Evolutionary conservation across 78 protist genomes (phyloP).

Genomic region (Dictyostelium brefeldianum): DNA sequence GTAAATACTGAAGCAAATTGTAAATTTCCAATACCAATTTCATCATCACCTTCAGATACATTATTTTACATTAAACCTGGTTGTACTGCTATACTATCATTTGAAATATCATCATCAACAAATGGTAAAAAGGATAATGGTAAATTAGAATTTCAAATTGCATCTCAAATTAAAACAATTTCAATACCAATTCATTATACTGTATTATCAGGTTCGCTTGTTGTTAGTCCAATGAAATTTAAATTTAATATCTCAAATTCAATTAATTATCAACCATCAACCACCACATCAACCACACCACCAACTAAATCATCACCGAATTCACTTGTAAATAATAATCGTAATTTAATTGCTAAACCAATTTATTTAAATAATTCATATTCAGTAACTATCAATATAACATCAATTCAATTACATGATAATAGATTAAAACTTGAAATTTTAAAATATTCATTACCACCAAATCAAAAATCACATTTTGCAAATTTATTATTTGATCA

Average conservation of each 20-base stretch:
- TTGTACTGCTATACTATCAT: neutral
- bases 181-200: neutral
- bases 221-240: neutral
- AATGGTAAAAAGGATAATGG: neutral
- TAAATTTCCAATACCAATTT: slow-evolving; percentile 2
- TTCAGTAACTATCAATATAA: neutral
- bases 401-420: slow-evolving; percentile 3
- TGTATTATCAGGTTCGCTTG: neutral
- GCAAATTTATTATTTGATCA: slow-evolving; percentile 60
- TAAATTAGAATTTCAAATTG: neutral
- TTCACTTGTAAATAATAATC: neutral
- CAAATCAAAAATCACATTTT: slow-evolving; percentile 30
- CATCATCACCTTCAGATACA: neutral
- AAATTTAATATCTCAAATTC: neutral
- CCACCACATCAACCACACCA: too few relatives aligned
- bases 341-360: neutral
- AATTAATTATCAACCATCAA: too few relatives aligned
- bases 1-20: neutral
- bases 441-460: slow-evolving; percentile 4
- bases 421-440: neutral
- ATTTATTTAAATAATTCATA: slow-evolving; percentile 34
- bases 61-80: neutral
- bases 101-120: neutral
- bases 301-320: neutral
- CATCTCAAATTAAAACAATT: neutral